Evolutionary conservation across 2,329 filamentous ascomycete species (phyloP), one percentile per base, ranked within the genome.

Genomic region (Stemphylium lycopersici): DNA sequence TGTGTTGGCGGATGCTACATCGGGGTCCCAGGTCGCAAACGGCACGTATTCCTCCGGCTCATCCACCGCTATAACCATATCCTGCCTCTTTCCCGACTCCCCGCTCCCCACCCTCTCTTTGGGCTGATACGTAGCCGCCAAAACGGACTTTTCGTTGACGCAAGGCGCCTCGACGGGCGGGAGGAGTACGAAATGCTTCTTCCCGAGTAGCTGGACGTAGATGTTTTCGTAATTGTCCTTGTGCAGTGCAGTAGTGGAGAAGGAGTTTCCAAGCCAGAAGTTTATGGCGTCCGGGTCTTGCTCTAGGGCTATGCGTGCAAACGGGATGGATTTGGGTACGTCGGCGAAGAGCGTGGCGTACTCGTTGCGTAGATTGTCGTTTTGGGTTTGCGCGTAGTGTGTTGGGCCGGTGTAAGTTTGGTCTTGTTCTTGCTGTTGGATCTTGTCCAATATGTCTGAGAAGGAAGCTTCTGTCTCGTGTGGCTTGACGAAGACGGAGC

Each of bases 141-240:
- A 65, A 4, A 93, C 77, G 0, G 69, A 63, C 60, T 76, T 77
- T 76, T 93, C 90, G 54, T 85, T 85, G 38, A 92, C 85, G 57
- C 87, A 89, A 0, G 88, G 80, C 61, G 87, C 83, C 58, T 86
- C 89, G 1, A 89, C 72, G 0, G 90, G 87, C n/a, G 90, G 88
- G 1, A 95, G 75, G 1, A 95, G 78, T 0, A 87, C 82, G 63
- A 95, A 95, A 62, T 90, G 85, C 71, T 95, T 95, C 51, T 78
- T 77, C 0, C 90, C 91, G 0, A 86, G 73, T 12, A 93, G 74
- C 67, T 93, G 90, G 1, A 91, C 88, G 71, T 93, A 95, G 0
- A 95, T 82, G 70, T 95, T 95, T 73, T 95, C 90, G 72, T 93
- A 93, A 66, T 90, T 90, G 76, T 95, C 91, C 67, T 89, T 90